Base-by-base conservation (phyloP, 495 filamentous ascomycete species). In the Paragyromitra xinjiangensis region DNA sequence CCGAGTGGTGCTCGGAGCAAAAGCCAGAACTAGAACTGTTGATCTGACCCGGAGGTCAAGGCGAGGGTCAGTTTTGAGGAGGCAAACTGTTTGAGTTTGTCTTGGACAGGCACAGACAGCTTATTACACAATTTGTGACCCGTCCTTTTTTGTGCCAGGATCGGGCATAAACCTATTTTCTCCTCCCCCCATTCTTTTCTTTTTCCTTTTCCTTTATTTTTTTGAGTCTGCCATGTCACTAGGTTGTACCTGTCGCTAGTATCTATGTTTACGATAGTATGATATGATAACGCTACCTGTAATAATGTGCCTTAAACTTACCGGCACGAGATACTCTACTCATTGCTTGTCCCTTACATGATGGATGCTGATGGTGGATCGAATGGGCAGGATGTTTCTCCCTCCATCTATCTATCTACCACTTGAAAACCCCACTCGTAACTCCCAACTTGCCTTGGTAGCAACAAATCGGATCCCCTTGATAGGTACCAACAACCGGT, bases 1-100 rank as follows among this genome's bases (percentile, higher is more conserved):
- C 51, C 71, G 73, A 75, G 73, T 75, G 72, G 72, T 70, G 65
- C 65, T 75, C 66, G 65, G 65, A 37, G 65, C 12, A 59, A 75
- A 61, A 55, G 61, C 55, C 72, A 62, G 55, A 61, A 53, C 65
- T 48, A 16, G 16, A 40, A 53, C 55, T 64, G 55, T 5, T 29
- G 72, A 64, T 56, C 44, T 69, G 58, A 64, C 67, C 65, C 65
- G 37, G 65, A 75, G 42, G 39, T 37, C 59, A 55, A 50, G 71
- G 44, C 58, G 29, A 53, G 44, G 58, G 58, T 61, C 56, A 39
- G 29, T 14, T 5, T 24, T n/a, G 51, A 34, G 22, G n/a, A 55
- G 51, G 7, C 16, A 19, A 59, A 70, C 24, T 22, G 29, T 34
- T 34, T 34, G 29, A 34, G 29, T 34, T 12, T 34, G 24, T 42